Percentiles rank a stretch among this genome's conserved stretches.
Evolutionary conservation across 2,329 filamentous ascomycete species (phyloP).

Genomic region (Xylariaceae sp.): DNA sequence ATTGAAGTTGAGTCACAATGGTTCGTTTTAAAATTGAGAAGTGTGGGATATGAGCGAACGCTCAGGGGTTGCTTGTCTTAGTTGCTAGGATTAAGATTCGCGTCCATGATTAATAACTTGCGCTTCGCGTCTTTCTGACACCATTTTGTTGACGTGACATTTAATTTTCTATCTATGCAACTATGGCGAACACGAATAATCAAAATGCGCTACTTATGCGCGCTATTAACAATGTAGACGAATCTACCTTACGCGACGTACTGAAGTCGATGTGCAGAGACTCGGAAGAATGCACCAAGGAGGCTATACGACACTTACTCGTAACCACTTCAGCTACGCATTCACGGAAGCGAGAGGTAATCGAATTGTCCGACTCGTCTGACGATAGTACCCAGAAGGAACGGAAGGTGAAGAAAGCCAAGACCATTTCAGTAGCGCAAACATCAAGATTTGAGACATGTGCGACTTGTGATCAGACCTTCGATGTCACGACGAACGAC

Average conservation of each 20-base stretch:
- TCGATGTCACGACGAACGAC: conserved; percentile 23
- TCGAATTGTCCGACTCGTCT: conserved; percentile 16
- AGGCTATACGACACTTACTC: conserved; percentile 11
- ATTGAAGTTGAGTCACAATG: too few relatives aligned
- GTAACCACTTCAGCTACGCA: too few relatives aligned
- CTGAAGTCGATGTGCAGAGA: conserved; percentile 20
- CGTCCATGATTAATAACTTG: too few relatives aligned
- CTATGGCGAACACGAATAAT: background rate
- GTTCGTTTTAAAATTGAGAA: too few relatives aligned
- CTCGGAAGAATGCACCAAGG: conserved; percentile 18
- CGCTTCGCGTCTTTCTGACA: too few relatives aligned
- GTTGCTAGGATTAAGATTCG: too few relatives aligned
- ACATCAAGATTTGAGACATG: conserved; percentile 16
- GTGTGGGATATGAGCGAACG: too few relatives aligned
- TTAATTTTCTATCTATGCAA: background rate
- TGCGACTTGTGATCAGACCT: conserved; percentile 14
- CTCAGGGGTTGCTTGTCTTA: too few relatives aligned
- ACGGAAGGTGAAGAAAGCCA: conserved; percentile 5
- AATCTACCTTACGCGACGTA: conserved; percentile 3
- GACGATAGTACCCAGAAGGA: conserved; percentile 5
- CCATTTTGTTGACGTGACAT: background rate
- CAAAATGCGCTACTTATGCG: conserved; percentile 4
- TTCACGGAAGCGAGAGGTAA: conserved; percentile 12
- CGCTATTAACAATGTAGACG: conserved; percentile 18
- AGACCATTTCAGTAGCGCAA: background rate